Evolutionary conservation across 2,329 filamentous ascomycete genomes (phyloP), one percentile per base, ranked within the genome.

Genomic region (Dendrostoma leiphaemia): DNA sequence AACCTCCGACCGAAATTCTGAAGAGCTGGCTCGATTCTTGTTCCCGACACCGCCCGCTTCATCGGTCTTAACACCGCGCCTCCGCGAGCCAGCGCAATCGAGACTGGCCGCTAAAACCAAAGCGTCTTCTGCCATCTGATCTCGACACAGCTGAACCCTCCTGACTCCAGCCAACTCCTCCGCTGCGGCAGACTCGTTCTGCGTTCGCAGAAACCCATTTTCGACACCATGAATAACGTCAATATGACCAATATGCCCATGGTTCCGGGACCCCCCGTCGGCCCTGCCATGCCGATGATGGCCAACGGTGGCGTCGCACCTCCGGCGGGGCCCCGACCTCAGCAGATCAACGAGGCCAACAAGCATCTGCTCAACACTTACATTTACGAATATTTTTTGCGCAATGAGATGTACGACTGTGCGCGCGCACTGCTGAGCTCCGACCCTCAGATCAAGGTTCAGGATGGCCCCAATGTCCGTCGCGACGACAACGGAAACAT

Each of bases 381-480:
- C 70, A 94, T 94, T 62, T 94, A 93, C 78, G 90, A 94, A 67
- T 93, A 94, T 70, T 93, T 97, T 61, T 77, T 97, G 61, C 90
- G 89, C 65, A 89, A 91, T 69, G 82, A 85, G 62, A 90, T 96
- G 81, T 88, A 83, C 67, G 89, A 94, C 61, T 88, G 89, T 68
- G 94, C 94, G 61, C 85, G 90, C 63, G 81, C 86, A 46, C 78
- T 96, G 57, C 74, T 90, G 53, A 78, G 81, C 41, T 80, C 81
- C 69, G 83, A 88, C 60, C 80, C 88, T 65, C 83, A 80, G 56
- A 75, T 90, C 60, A 88, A 86, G 63, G 76, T 85, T 41, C 89
- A 89, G 65, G 86, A 86, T 53, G 88, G 84, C 63, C 83, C 87
- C n/a, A 82, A 81, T 58, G 81, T 80, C 54, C 83, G 85, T 64